These are phyloP conservation scores for Mucor irregularis DNA, from an alignment of 371 early-diverging fungal genomes.

Conservation along the genomic window DNA sequence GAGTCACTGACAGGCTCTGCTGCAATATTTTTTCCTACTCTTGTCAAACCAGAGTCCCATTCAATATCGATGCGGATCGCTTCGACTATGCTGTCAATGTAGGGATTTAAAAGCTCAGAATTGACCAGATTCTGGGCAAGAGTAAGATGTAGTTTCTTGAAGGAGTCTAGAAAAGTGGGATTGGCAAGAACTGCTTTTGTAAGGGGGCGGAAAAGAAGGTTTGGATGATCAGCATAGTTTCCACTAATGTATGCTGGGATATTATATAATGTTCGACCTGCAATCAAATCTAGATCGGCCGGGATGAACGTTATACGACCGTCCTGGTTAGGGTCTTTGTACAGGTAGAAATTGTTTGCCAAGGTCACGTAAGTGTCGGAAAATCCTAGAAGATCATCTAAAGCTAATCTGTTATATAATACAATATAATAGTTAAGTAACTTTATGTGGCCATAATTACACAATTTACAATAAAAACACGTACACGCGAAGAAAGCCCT, in stretches of 20 bases:
- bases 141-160: slow-evolving; percentile 9
- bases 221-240: slow-evolving; percentile 16
- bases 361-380: slow-evolving; percentile 27
- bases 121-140: slow-evolving; percentile 20
- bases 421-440: neutral
- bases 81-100: slow-evolving; percentile 17
- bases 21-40: neutral
- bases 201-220: slow-evolving; percentile 9
- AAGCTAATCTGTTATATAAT: no score
- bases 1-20: no score
- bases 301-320: slow-evolving; percentile 13
- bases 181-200: slow-evolving; percentile 9
- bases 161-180: slow-evolving; percentile 18
- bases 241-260: slow-evolving; percentile 14
- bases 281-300: slow-evolving; percentile 19
- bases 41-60: slow-evolving; percentile 22
- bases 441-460: neutral
- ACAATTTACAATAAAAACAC: neutral
- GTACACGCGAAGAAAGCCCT: slow-evolving; percentile 24
- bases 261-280: slow-evolving; percentile 5
- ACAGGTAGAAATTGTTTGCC: slow-evolving; percentile 33
- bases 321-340: slow-evolving; percentile 15
- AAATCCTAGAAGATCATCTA: slow-evolving; percentile 29
- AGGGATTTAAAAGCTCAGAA: neutral
- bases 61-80: slow-evolving; percentile 24